Evolutionary conservation across 768 basidiomycete genomes (phyloP).

Genomic region (Gloeopeniophorella convolvens): DNA sequence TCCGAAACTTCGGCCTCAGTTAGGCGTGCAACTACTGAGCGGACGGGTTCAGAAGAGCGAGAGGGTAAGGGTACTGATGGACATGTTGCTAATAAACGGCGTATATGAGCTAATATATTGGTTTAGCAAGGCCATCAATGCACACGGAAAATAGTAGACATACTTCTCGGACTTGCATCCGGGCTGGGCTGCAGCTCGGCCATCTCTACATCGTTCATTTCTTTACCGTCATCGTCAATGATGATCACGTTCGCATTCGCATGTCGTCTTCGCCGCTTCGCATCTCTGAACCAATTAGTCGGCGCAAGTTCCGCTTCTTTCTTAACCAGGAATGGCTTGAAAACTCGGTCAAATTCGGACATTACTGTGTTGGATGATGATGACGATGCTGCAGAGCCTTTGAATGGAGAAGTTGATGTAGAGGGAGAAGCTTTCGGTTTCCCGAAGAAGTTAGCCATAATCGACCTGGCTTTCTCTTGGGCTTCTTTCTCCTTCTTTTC

Average conservation of each 20-base stretch:
- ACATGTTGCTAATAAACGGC: slow-evolving; percentile 12
- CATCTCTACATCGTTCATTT: slow-evolving; percentile 25
- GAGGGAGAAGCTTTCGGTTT: slow-evolving; percentile 42
- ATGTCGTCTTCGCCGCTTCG: slow-evolving; percentile 22
- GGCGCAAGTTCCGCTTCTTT: slow-evolving; percentile 70
- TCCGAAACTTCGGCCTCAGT: slow-evolving; percentile 74
- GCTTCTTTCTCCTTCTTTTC: slow-evolving; percentile 67
- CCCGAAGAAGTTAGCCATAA: slow-evolving; percentile 75
- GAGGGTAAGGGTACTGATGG: slow-evolving; percentile 31
- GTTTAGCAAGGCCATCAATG: too few species aligned
- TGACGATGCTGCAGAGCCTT: slow-evolving; percentile 27
- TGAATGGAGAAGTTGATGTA: slow-evolving; percentile 23
- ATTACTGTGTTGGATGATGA: slow-evolving; percentile 32
- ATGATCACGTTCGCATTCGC: slow-evolving; percentile 45
- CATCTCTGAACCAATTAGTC: slow-evolving; percentile 55
- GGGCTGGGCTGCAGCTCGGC: slow-evolving; percentile 13
- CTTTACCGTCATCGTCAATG: slow-evolving; percentile 46
- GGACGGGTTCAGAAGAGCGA: slow-evolving; percentile 32
- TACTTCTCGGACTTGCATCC: slow-evolving; percentile 38
- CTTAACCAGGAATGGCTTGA: slow-evolving; percentile 75
- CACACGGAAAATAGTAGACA: too few species aligned
- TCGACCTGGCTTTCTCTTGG: slow-evolving; percentile 62
- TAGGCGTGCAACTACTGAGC: slow-evolving; percentile 52
- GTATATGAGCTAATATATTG: slow-evolving; percentile 6
- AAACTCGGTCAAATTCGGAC: slow-evolving; percentile 66